phyloP scores from a whole-genome alignment of 768 basidiomycete genomes.

The Dacryopinax primogenitus region DNA sequence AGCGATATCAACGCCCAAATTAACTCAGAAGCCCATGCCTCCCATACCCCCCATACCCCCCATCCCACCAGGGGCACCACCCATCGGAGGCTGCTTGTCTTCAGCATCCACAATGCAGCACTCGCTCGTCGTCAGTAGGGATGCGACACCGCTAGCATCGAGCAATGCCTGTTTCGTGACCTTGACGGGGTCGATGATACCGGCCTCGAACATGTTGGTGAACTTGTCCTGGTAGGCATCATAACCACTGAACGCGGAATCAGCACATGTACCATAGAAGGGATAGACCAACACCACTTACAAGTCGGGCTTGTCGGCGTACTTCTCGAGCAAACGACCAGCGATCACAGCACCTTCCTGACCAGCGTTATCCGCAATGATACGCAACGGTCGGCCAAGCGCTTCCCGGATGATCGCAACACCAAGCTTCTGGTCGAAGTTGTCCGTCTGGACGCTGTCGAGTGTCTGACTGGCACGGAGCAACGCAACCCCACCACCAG shows the following conservation, averaged over 20 bases:
- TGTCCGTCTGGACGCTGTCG: slow-evolving; percentile 50
- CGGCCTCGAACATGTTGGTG: slow-evolving; percentile 84
- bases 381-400: slow-evolving; percentile 66
- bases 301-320: slow-evolving; percentile 66
- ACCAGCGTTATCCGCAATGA: slow-evolving; percentile 86
- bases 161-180: slow-evolving; percentile 87
- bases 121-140: slow-evolving; percentile 84
- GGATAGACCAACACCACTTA: background rate
- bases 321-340: slow-evolving; percentile 62
- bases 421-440: slow-evolving; percentile 97
- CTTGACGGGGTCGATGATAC: slow-evolving; percentile 93
- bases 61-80: slow-evolving; percentile 30
- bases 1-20: background rate
- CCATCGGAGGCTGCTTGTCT: slow-evolving; percentile 57
- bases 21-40: slow-evolving; percentile 36
- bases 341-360: slow-evolving; percentile 90
- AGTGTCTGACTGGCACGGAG: slow-evolving; percentile 72
- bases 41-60: slow-evolving; percentile 41
- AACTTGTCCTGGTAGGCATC: slow-evolving; percentile 87
- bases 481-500: slow-evolving; percentile 88
- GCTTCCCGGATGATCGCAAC: slow-evolving; percentile 85
- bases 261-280: background rate
- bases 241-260: slow-evolving; percentile 45
- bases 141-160: slow-evolving; percentile 88
- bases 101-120: slow-evolving; percentile 77